Evolutionary conservation across 345 rosid genomes (phyloP), one percentile per base, ranked within the genome.

Genomic region (Lenwebbia sp.): DNA sequence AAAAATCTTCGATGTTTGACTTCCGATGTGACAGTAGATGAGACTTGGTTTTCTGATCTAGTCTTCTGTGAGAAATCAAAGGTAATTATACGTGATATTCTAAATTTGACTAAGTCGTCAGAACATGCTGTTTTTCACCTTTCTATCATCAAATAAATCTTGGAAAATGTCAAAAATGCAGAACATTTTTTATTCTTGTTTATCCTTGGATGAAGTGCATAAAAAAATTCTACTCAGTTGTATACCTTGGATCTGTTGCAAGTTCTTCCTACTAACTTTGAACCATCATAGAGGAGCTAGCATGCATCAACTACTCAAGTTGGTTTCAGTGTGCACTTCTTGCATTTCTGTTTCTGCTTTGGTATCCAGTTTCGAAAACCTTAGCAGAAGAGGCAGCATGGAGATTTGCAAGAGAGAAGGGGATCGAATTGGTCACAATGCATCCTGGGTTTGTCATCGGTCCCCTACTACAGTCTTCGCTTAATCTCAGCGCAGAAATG

Each of bases 31-130:
- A 60, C 75, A 7, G 75, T 91, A 10, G 92, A 88, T 47, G 92
- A 90, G 78, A 76, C 89, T 60, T 87, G 89, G 87, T 87, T 84
- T 2, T 87, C 88, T 22, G 84, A 87, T 84, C 86, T 86, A 25
- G 51, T 23, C 55, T 26, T 87, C 54, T 81, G 82, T 44, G 47
- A 87, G 84, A 84, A 81, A 75, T 57, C 81, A 50, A 82, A 87
- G 88, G 88, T 87, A 65, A 74, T 28, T 8, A 25, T 37, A 3
- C 26, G 0, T 70, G 15, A 19, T 10, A 19, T 85, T 26, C 75
- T 62, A 30, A 30, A 62, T 62, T 62, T 0, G 30, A 3, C 3
- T 62, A 28, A 62, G 22, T 62, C 22, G 0, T 62, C 12, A 30
- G 11, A 62, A 62, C 75, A 62, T 62, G 41, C 75, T 2, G 6